These are phyloP conservation scores for Dryadomyces quercus-mongolicae DNA, from an alignment of 2,329 filamentous ascomycete genomes.

Conservation along the genomic window DNA sequence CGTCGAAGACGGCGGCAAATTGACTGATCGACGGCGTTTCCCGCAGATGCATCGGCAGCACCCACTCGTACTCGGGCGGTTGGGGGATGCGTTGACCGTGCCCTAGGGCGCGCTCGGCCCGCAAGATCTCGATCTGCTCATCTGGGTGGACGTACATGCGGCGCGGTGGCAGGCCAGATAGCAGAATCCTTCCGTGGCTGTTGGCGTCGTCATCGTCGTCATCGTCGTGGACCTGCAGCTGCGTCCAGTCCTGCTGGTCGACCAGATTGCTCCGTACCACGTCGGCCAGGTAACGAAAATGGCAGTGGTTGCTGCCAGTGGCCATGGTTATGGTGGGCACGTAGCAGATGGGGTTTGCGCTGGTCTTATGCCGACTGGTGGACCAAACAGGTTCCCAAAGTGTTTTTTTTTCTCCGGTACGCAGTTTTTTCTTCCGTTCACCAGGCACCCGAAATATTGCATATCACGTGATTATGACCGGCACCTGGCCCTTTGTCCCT, in stretches of 20 bases:
- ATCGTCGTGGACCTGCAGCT: slow-evolving; percentile 39
- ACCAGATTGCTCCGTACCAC: slow-evolving; percentile 59
- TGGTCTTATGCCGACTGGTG: background rate
- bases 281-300: slow-evolving; percentile 32
- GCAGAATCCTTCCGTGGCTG: slow-evolving; percentile 38
- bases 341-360: background rate
- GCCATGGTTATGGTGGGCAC: background rate
- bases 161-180: slow-evolving; percentile 61
- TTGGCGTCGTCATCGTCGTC: slow-evolving; percentile 24
- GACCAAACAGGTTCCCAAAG: background rate
- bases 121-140: slow-evolving; percentile 64
- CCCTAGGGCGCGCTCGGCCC: slow-evolving; percentile 39
- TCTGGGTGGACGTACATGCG: slow-evolving; percentile 71
- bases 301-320: background rate
- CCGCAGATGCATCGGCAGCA: slow-evolving; percentile 58
- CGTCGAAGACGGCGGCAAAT: slow-evolving; percentile 61
- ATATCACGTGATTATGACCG: too few species aligned
- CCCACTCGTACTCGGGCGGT: slow-evolving; percentile 57
- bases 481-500: too few species aligned
- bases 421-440: background rate
- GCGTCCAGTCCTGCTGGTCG: slow-evolving; percentile 65
- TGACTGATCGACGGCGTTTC: slow-evolving; percentile 59
- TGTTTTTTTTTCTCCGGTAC: background rate
- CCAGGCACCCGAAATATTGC: background rate
- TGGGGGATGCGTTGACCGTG: slow-evolving; percentile 32